phyloP scores from a whole-genome alignment of 2,329 filamentous ascomycete genomes.

The Pseudopithomyces maydicus region DNA sequence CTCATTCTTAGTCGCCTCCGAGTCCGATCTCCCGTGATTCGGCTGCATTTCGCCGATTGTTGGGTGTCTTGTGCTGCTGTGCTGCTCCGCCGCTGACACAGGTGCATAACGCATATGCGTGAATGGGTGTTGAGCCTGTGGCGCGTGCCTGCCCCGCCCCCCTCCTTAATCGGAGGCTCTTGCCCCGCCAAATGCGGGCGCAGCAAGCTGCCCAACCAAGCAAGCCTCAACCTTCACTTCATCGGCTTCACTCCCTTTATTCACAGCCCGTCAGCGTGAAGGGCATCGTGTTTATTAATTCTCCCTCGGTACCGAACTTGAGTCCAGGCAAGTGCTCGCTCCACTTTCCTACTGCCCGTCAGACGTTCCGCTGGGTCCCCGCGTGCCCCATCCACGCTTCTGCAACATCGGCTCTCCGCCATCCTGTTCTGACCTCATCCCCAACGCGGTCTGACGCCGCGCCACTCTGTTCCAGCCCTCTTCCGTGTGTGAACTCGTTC shows the following conservation, averaged over 20 bases:
- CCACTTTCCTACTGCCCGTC: not conserved
- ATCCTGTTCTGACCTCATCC: slow-evolving; percentile 23
- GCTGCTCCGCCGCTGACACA: too few relatives aligned
- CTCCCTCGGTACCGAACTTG: not conserved
- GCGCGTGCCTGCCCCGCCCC: not conserved
- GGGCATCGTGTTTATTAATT: not conserved
- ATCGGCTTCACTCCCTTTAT: not conserved
- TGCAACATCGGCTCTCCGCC: slow-evolving; percentile 27
- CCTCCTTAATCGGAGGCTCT: slow-evolving; percentile 6
- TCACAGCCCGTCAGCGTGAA: slow-evolving; percentile 4
- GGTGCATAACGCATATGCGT: slow-evolving; percentile 8
- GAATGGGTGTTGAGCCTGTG: slow-evolving; percentile 6
- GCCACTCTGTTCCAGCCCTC: slow-evolving; percentile 9
- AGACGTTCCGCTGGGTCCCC: slow-evolving; percentile 11
- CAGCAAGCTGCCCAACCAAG: slow-evolving; percentile 10
- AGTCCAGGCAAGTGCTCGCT: not conserved
- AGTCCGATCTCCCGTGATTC: slow-evolving; percentile 11
- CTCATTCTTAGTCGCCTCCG: slow-evolving; percentile 9
- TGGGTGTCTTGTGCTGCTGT: not conserved
- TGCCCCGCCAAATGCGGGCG: slow-evolving; percentile 10
- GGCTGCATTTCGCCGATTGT: not conserved
- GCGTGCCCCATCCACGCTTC: slow-evolving; percentile 15
- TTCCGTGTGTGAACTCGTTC: slow-evolving; percentile 11
- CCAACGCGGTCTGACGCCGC: slow-evolving; percentile 13
- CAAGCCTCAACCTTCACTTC: not conserved